These are phyloP conservation scores for Solanum chaucha DNA, from an alignment of 257 asterid genomes.

Conservation along the genomic window DNA sequence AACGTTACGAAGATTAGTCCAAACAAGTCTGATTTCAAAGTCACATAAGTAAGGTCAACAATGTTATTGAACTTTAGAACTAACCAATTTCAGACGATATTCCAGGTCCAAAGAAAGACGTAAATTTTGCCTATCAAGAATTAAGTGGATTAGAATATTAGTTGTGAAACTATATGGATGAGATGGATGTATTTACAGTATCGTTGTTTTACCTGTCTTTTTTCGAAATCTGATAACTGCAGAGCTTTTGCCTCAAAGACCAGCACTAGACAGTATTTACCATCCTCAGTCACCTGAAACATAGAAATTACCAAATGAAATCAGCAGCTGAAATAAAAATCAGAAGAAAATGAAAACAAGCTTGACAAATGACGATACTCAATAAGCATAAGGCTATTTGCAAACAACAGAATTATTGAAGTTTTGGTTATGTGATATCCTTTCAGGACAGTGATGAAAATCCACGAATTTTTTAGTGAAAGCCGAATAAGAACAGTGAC, in stretches of 20 bases:
- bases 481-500: background rate
- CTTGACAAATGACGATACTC: background rate
- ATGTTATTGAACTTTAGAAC: background rate
- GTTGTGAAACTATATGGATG: background rate
- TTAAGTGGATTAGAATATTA: background rate
- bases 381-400: background rate
- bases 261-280: slow-evolving; percentile 60
- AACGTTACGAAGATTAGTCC: slow-evolving; percentile 4
- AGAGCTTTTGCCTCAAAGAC: slow-evolving; percentile 81
- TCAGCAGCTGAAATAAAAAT: background rate
- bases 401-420: background rate
- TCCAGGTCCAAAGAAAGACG: slow-evolving; percentile 98
- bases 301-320: background rate
- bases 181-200: background rate
- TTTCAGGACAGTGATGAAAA: background rate
- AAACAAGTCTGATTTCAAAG: background rate
- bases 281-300: slow-evolving; percentile 69
- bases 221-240: slow-evolving; percentile 64
- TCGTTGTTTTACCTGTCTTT: slow-evolving; percentile 52
- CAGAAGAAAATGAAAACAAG: background rate
- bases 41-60: background rate
- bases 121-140: slow-evolving; percentile 55
- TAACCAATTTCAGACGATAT: slow-evolving; percentile 84
- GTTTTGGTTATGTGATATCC: background rate
- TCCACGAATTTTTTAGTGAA: background rate